Evolutionary conservation across 768 basidiomycete species (phyloP), one percentile per base, ranked within the genome.

Genomic region (Podaxis mareebaensis): DNA sequence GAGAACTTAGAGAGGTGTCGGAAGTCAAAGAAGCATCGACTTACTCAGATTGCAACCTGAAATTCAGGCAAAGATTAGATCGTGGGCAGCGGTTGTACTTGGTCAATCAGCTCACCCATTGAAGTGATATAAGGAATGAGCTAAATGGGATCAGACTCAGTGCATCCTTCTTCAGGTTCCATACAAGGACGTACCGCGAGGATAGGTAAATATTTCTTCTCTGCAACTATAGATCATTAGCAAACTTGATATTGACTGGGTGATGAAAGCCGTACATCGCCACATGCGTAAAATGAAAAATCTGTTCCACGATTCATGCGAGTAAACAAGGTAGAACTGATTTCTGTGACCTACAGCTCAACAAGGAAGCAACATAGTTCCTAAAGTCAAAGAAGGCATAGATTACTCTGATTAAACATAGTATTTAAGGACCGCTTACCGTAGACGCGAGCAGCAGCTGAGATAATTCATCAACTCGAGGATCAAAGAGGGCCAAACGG

Each of bases 251-350:
- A 20, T 8, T 22, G 22, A 39, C n/a, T 3, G 22, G 22, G 12
- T 24, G n/a, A 36, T 15, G 33, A 28, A 13, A 26, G n/a, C 36
- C 58, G 10, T 36, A 60, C 58, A 60, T 17, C 58, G 58, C 58
- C 58, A 60, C 58, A 52, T 51, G 2, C 58, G 58, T 42, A 60
- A 24, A 7, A 60, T 60, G 22, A 60, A 60, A n/a, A 60, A 52
- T 22, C 58, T 59, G 20, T 33, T 11, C 6, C 8, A 38, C 2
- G 22, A 4, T 49, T 28, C 17, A 12, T 48, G 22, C n/a, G 15
- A 55, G 20, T 40, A 22, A 12, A 40, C 6, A 2, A 20, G 12
- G 10, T 36, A 33, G 13, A n/a, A 24, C 24, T 38, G 20, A 3
- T 38, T 26, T n/a, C 15, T 20, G 24, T n/a, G 26, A 39, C 58